Percentiles rank a stretch among this genome's conserved stretches.
Evolutionary conservation across 129 eudicot species (phyloP).

Genomic region (Lactuca saligna): DNA sequence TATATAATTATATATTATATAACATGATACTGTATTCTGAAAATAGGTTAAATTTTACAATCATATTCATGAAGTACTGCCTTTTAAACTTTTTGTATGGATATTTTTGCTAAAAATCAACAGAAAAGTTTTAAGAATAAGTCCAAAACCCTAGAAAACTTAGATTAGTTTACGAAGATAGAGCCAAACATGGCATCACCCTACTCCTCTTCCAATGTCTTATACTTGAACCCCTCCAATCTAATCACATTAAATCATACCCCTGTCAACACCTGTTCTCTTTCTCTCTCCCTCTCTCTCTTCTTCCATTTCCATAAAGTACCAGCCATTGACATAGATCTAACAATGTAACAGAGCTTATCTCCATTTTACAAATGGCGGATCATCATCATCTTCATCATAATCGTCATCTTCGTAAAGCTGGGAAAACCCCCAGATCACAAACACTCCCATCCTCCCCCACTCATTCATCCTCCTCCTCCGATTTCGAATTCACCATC

Average conservation of each 20-base stretch:
- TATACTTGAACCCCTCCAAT: neutral
- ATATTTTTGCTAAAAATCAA: neutral
- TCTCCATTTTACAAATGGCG: slow-evolving; percentile 3
- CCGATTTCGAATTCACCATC: slow-evolving; percentile 86
- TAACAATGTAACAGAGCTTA: slow-evolving; percentile 4
- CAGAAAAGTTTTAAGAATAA: neutral
- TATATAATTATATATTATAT: too few relatives aligned
- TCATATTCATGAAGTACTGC: neutral
- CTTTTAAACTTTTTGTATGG: slow-evolving; percentile 7
- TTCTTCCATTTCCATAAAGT: neutral
- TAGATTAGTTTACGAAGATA: neutral
- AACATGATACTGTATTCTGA: neutral
- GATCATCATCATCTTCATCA: slow-evolving; percentile 5
- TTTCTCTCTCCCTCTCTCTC: neutral
- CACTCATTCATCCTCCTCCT: slow-evolving; percentile 76
- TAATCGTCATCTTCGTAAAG: slow-evolving; percentile 10
- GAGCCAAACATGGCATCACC: slow-evolving; percentile 2
- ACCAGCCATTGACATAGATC: slow-evolving; percentile 9
- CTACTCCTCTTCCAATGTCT: neutral
- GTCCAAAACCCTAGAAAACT: slow-evolving; percentile 4
- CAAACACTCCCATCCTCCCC: slow-evolving; percentile 94
- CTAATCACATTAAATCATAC: neutral
- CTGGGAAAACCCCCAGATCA: slow-evolving; percentile 36
- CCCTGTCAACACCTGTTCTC: neutral
- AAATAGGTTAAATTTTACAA: neutral